A percentile compares a stretch with the other conserved stretches of the same genome.
These are phyloP conservation scores for Suillus clintonianus DNA, from an alignment of 768 basidiomycete species.

Conservation along the genomic window DNA sequence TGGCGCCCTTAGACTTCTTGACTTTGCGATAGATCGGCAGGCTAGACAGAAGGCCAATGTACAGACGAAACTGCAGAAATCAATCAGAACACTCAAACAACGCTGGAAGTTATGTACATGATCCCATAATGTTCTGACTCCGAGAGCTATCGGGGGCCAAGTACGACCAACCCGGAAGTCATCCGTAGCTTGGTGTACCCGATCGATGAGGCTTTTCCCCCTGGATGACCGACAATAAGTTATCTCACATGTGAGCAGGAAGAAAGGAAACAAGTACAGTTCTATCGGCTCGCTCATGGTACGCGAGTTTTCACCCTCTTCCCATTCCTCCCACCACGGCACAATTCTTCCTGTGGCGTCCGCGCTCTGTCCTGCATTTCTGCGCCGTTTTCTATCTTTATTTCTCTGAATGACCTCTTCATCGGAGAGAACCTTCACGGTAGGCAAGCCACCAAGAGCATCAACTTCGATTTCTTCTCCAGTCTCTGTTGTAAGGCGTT, in stretches of 20 bases:
- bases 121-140: conserved; percentile 32
- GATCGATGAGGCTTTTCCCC: conserved; percentile 16
- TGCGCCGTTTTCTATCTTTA: conserved; percentile 13
- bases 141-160: conserved; percentile 30
- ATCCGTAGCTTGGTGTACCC: conserved; percentile 28
- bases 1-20: conserved; percentile 29
- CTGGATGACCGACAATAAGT: conserved; percentile 5
- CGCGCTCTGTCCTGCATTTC: conserved; percentile 20
- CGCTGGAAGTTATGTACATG: conserved; percentile 17
- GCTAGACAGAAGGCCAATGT: conserved; percentile 31
- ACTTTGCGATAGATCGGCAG: conserved; percentile 33
- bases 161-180: conserved; percentile 32
- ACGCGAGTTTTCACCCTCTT: conserved; percentile 24
- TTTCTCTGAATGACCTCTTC: conserved; percentile 18
- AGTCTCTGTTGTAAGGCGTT: not conserved
- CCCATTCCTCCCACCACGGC: conserved; percentile 37
- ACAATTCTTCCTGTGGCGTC: conserved; percentile 24
- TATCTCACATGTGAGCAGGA: not conserved
- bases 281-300: conserved; percentile 19
- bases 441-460: conserved; percentile 20
- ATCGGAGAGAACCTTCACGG: conserved; percentile 28
- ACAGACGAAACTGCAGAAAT: conserved; percentile 31
- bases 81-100: not conserved
- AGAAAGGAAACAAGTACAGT: conserved; percentile 31
- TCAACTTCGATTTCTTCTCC: conserved; percentile 29